phyloP scores from a whole-genome alignment of 179 eudicot genomes.

The Carnegiea gigantea region DNA sequence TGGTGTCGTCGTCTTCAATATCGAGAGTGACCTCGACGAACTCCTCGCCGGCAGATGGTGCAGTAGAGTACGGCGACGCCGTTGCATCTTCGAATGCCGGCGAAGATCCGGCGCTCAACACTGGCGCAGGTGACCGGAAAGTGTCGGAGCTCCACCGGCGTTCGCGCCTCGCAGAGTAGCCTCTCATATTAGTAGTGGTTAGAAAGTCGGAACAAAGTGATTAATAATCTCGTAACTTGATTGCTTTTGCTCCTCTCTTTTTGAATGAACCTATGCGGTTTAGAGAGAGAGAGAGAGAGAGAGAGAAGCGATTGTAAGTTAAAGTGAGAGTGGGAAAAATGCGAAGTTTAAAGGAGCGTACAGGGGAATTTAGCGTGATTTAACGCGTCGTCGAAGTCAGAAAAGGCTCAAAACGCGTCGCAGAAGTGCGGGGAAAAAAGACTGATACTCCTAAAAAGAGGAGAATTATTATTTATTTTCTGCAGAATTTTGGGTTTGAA shows the following conservation, averaged over 20 bases:
- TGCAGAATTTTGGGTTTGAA: neutral
- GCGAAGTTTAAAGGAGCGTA: neutral
- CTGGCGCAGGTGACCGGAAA: constrained; percentile 18
- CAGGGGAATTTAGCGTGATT: neutral
- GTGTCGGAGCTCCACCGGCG: constrained; percentile 74
- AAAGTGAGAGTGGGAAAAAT: neutral
- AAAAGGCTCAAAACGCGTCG: neutral
- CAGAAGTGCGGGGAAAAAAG: neutral
- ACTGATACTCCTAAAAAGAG: too few relatives aligned
- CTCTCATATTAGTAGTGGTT: constrained; percentile 38
- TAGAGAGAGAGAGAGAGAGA: neutral
- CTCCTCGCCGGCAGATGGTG: constrained; percentile 45
- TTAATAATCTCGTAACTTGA: neutral
- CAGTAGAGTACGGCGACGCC: constrained; percentile 29
- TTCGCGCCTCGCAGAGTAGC: constrained; percentile 36
- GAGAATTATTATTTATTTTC: neutral
- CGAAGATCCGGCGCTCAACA: constrained; percentile 47
- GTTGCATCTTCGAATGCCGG: constrained; percentile 43
- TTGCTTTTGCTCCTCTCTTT: neutral
- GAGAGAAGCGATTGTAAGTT: neutral
- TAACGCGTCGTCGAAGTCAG: neutral
- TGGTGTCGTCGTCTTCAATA: constrained; percentile 78
- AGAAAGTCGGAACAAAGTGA: neutral
- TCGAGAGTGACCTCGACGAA: constrained; percentile 88
- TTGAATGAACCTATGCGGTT: constrained; percentile 7